Evolutionary conservation across 352 stramenopile genomes (phyloP).

Genomic region (Phytophthora sp.): DNA sequence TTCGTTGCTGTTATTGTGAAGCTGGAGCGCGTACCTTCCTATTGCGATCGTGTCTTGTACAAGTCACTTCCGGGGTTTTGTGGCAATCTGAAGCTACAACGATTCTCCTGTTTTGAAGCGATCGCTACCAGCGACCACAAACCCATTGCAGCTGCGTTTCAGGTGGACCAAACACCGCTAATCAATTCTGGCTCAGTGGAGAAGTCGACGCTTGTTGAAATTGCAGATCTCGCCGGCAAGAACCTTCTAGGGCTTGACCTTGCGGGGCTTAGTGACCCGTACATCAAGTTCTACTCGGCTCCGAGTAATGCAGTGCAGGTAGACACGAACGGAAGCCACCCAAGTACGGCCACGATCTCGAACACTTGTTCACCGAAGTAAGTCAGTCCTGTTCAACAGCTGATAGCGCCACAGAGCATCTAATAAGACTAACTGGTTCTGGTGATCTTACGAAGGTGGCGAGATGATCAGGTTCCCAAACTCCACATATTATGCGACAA

Average conservation of each 20-base stretch:
- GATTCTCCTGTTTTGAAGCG: slow-evolving; percentile 63
- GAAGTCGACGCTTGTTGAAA: slow-evolving; percentile 60
- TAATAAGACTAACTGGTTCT: not conserved
- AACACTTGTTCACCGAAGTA: slow-evolving; percentile 70
- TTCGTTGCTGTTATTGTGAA: slow-evolving; percentile 18
- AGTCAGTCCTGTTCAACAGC: slow-evolving; percentile 1
- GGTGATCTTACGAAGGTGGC: slow-evolving; percentile 46
- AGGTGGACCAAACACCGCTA: slow-evolving; percentile 42
- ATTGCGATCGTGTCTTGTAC: slow-evolving; percentile 85
- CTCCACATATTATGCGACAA: slow-evolving; percentile 59
- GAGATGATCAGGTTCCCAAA: slow-evolving; percentile 68
- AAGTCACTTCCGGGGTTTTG: slow-evolving; percentile 74
- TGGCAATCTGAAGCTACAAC: slow-evolving; percentile 56
- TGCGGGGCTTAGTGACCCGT: slow-evolving; percentile 80
- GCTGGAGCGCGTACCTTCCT: slow-evolving; percentile 81
- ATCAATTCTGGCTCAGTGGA: slow-evolving; percentile 31
- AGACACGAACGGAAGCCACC: slow-evolving; percentile 54
- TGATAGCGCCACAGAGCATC: not conserved
- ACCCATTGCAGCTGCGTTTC: slow-evolving; percentile 68
- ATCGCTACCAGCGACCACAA: slow-evolving; percentile 89
- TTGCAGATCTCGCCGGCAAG: slow-evolving; percentile 60
- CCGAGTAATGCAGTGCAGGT: slow-evolving; percentile 60
- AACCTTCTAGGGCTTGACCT: slow-evolving; percentile 80
- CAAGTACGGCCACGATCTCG: slow-evolving; percentile 65
- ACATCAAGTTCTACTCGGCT: slow-evolving; percentile 81